Evolutionary conservation across 352 stramenopile species (phyloP).

Genomic region (Globisporangium spiculum): DNA sequence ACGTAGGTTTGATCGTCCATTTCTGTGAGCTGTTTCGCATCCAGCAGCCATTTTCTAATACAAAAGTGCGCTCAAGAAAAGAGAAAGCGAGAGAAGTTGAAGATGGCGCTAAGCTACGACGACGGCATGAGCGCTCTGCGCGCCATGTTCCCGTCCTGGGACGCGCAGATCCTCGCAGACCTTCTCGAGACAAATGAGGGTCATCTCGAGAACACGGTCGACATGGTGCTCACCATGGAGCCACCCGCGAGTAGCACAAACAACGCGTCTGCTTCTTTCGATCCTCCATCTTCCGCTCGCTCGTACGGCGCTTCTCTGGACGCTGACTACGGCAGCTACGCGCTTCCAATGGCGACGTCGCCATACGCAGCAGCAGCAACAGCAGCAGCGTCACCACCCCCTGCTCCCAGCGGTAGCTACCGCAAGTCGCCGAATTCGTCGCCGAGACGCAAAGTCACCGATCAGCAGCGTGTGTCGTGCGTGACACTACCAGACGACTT

Average conservation of each 20-base stretch:
- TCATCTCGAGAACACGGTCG: slow-evolving; percentile 70
- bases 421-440: slow-evolving; percentile 17
- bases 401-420: slow-evolving; percentile 1
- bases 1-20: background rate
- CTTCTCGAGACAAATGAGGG: slow-evolving; percentile 67
- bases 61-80: background rate
- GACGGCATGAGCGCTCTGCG: slow-evolving; percentile 62
- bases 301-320: background rate
- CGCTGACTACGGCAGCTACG: background rate
- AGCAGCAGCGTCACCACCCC: slow-evolving; percentile 8
- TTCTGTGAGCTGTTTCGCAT: background rate
- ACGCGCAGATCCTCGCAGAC: slow-evolving; percentile 51
- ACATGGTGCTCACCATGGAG: slow-evolving; percentile 75
- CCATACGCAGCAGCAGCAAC: slow-evolving; percentile 3
- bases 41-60: background rate
- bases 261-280: slow-evolving; percentile 10
- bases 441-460: slow-evolving; percentile 16
- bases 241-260: slow-evolving; percentile 13
- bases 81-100: slow-evolving; percentile 2
- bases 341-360: slow-evolving; percentile 1
- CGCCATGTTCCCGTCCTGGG: slow-evolving; percentile 77
- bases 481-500: slow-evolving; percentile 71
- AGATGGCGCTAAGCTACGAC: slow-evolving; percentile 59
- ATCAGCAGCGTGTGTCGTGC: slow-evolving; percentile 17
- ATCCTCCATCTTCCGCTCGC: background rate